These are phyloP conservation scores for Penicillium odoratum DNA, from an alignment of 495 filamentous ascomycete species.

Conservation along the genomic window DNA sequence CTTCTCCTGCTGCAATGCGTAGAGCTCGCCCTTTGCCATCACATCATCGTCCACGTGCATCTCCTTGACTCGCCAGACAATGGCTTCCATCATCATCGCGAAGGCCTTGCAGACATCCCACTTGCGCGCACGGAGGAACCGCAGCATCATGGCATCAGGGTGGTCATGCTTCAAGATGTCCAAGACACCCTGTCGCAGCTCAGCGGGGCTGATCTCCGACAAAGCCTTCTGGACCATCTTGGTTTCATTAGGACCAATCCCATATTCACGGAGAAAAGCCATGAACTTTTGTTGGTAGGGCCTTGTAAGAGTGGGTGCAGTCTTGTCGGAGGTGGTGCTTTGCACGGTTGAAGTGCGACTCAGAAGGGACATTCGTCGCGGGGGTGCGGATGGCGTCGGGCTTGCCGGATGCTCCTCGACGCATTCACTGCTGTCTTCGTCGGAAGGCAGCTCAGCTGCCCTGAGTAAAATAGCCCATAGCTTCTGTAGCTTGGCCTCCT, in stretches of 20 bases:
- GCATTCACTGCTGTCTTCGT: conserved; percentile 14
- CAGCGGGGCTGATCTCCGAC: conserved; percentile 57
- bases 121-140: conserved; percentile 89
- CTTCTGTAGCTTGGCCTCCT: conserved; percentile 80
- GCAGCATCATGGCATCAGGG: conserved; percentile 84
- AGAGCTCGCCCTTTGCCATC: conserved; percentile 70
- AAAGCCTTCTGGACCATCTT: conserved; percentile 33
- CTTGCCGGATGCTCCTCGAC: conserved; percentile 15
- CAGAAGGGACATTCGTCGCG: conserved; percentile 28
- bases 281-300: conserved; percentile 26
- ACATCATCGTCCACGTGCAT: conserved; percentile 83
- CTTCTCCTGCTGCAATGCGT: conserved; percentile 58
- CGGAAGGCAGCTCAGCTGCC: conserved; percentile 58
- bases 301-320: conserved; percentile 13
- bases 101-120: conserved; percentile 91
- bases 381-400: conserved; percentile 15
- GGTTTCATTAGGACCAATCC: conserved; percentile 28
- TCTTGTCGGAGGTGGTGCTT: conserved; percentile 28
- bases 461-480: conserved; percentile 76
- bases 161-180: conserved; percentile 88
- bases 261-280: conserved; percentile 24
- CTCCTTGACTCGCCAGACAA: conserved; percentile 81
- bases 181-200: conserved; percentile 76
- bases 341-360: conserved; percentile 20
- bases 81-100: conserved; percentile 85